phyloP scores from a whole-genome alignment of 1,284 basidiomycete species.

The Blastosporella zonata region DNA sequence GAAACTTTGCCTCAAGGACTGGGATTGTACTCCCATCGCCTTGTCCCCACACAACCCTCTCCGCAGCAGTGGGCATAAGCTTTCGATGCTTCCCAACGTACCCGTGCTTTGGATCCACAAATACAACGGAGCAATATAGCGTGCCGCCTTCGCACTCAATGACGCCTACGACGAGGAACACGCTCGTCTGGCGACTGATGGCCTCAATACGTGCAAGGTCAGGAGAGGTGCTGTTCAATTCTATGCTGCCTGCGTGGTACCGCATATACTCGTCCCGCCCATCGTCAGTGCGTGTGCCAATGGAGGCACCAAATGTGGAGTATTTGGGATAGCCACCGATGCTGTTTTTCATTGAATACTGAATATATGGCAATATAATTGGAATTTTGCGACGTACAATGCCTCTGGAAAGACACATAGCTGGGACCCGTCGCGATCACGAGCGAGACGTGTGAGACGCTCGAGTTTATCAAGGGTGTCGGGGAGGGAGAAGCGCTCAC shows the following conservation, averaged over 20 bases:
- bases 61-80: constrained; percentile 66
- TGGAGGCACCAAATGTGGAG: constrained; percentile 55
- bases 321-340: constrained; percentile 68
- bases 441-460: constrained; percentile 45
- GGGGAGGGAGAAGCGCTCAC: constrained; percentile 49
- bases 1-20: constrained; percentile 37
- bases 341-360: constrained; percentile 29
- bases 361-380: not conserved
- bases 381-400: constrained; percentile 43
- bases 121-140: constrained; percentile 68
- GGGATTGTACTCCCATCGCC: constrained; percentile 52
- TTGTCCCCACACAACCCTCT: constrained; percentile 70
- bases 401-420: constrained; percentile 74
- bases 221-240: constrained; percentile 44
- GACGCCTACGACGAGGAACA: constrained; percentile 69
- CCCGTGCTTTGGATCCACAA: constrained; percentile 57
- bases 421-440: constrained; percentile 48
- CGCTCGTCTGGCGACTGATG: constrained; percentile 45
- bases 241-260: constrained; percentile 56
- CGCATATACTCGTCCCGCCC: constrained; percentile 62
- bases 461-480: constrained; percentile 60
- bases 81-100: constrained; percentile 70
- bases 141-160: constrained; percentile 67
- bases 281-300: constrained; percentile 49
- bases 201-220: constrained; percentile 48